These are phyloP conservation scores for Dillenia suffruticosa DNA, from an alignment of 164 flowering plant species.

Conservation along the genomic window DNA sequence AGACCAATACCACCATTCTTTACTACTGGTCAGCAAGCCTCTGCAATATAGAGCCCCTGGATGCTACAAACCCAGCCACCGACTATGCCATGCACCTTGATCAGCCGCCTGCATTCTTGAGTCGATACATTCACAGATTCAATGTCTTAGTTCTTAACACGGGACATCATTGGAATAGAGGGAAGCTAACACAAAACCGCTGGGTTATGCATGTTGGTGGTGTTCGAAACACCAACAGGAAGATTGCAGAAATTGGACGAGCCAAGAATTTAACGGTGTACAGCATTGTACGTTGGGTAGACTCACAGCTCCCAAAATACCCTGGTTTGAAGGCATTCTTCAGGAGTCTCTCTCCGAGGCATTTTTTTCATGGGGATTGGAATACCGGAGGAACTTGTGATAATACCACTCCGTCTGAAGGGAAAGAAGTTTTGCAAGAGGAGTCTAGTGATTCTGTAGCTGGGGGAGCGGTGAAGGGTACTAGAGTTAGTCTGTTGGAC, in stretches of 20 bases:
- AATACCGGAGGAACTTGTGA: slow-evolving; percentile 87
- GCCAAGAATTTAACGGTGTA: slow-evolving; percentile 69
- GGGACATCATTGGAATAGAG: slow-evolving; percentile 91
- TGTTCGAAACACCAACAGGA: slow-evolving; percentile 45
- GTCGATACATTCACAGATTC: slow-evolving; percentile 37
- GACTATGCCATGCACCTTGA: slow-evolving; percentile 82
- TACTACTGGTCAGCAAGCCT: slow-evolving; percentile 91
- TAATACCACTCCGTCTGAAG: slow-evolving; percentile 54
- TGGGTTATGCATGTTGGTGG: slow-evolving; percentile 81
- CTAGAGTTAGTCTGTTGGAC: slow-evolving; percentile 59
- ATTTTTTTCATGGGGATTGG: slow-evolving; percentile 89
- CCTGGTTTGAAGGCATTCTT: slow-evolving; percentile 63
- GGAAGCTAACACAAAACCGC: slow-evolving; percentile 56
- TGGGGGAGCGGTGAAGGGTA: slow-evolving; percentile 56
- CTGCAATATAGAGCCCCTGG: slow-evolving; percentile 52
- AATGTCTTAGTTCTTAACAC: slow-evolving; percentile 74
- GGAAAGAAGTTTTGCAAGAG: slow-evolving; percentile 54
- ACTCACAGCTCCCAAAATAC: slow-evolving; percentile 54
- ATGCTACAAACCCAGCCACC: slow-evolving; percentile 31
- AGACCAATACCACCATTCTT: slow-evolving; percentile 69
- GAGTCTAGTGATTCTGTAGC: slow-evolving; percentile 54
- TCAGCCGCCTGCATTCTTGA: slow-evolving; percentile 64
- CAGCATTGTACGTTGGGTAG: slow-evolving; percentile 58
- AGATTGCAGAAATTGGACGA: slow-evolving; percentile 38
- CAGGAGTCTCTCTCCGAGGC: slow-evolving; percentile 72